phyloP scores from a whole-genome alignment of 2,329 filamentous ascomycete species.

The Verticillium klebahnii region DNA sequence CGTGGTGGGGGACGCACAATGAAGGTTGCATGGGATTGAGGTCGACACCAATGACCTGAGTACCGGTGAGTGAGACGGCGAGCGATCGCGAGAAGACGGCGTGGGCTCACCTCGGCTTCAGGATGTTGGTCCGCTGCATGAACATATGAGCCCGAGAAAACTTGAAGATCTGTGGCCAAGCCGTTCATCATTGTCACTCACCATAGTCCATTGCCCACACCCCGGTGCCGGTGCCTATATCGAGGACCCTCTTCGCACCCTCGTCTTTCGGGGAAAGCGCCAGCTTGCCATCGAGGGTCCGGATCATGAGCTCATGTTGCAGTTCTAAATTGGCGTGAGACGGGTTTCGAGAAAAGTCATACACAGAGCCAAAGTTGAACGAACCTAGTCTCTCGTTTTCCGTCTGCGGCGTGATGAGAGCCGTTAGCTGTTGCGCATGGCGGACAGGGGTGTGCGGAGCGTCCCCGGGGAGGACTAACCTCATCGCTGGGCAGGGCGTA shows the following conservation, averaged over 20 bases:
- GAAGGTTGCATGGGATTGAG: constrained; percentile 52
- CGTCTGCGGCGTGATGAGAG: neutral
- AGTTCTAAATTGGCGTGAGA: constrained; percentile 19
- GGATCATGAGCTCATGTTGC: constrained; percentile 27
- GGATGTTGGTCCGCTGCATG: constrained; percentile 31
- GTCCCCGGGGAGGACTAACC: neutral
- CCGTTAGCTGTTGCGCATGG: neutral
- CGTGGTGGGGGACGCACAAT: neutral
- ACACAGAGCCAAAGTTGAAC: neutral
- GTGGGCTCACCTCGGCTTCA: constrained; percentile 21
- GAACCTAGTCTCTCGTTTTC: neutral
- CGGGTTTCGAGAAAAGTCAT: neutral
- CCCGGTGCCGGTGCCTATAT: constrained; percentile 19
- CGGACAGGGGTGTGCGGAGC: too few relatives aligned
- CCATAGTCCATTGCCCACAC: constrained; percentile 21
- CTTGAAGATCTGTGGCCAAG: neutral
- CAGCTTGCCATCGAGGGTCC: constrained; percentile 25
- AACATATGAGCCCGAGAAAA: neutral
- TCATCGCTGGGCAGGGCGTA: neutral
- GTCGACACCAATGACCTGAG: constrained; percentile 42
- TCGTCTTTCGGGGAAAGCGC: constrained; percentile 19
- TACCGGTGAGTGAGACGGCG: too few relatives aligned
- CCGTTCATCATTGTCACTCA: neutral
- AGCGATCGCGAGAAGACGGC: too few relatives aligned
- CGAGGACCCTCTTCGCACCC: constrained; percentile 13